phyloP scores from a whole-genome alignment of 2,329 filamentous ascomycete genomes.

The Apiospora malaysiana region DNA sequence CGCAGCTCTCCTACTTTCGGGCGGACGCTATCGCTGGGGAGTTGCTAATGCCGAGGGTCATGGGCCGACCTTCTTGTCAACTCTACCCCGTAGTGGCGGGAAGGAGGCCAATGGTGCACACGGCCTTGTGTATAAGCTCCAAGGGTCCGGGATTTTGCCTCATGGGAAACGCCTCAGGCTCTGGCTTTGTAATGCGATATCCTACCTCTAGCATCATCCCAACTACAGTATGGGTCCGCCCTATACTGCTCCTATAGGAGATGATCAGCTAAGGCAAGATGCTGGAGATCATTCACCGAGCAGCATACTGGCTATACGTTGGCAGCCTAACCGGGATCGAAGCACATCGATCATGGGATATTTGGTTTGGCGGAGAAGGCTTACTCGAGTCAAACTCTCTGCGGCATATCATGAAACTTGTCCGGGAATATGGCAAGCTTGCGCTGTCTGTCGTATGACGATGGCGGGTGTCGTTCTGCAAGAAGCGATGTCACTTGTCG shows the following conservation, averaged over 20 bases:
- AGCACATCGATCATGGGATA: neutral
- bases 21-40: neutral
- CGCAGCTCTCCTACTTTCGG: neutral
- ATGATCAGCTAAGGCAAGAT: neutral
- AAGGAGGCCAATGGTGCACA: neutral
- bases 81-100: neutral
- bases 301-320: constrained; percentile 1
- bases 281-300: neutral
- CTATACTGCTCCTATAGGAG: neutral
- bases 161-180: neutral
- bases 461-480: neutral
- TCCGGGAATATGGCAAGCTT: neutral
- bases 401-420: constrained; percentile 15
- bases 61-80: neutral
- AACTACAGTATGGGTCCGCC: neutral
- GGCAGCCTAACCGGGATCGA: neutral
- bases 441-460: neutral
- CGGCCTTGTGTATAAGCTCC: neutral
- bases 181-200: neutral
- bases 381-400: constrained; percentile 1
- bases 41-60: neutral
- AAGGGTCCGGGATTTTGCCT: neutral
- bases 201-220: neutral
- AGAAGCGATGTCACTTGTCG: neutral
- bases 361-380: constrained; percentile 10